Conservation (phyloP, 2,329 filamentous ascomycete species). For the Fusarium acutatum region DNA sequence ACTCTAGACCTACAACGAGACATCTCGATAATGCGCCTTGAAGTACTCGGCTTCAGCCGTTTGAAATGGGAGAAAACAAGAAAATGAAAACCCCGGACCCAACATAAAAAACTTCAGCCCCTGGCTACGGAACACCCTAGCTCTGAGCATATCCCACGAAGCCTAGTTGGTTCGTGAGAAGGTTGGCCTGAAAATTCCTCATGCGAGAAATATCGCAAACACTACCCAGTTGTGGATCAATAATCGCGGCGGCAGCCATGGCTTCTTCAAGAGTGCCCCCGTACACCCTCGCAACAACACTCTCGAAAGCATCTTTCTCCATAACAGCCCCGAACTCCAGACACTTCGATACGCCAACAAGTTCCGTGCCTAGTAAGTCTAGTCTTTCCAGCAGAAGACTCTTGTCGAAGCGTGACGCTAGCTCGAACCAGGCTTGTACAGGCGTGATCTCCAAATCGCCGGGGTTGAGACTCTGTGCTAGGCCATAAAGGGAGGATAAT, state of each 20-base stretch:
- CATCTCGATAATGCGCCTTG: neutral
- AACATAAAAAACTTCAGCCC: neutral
- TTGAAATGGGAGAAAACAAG: neutral
- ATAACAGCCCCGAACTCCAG: slow-evolving; percentile 59
- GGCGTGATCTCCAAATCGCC: slow-evolving; percentile 56
- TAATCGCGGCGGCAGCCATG: slow-evolving; percentile 15
- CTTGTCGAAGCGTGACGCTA: slow-evolving; percentile 53
- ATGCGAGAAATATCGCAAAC: slow-evolving; percentile 4
- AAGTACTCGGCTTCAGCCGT: neutral
- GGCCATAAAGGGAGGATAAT: slow-evolving; percentile 53
- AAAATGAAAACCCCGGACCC: neutral
- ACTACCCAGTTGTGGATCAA: neutral
- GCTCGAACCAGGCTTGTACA: slow-evolving; percentile 65
- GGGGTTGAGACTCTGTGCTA: slow-evolving; percentile 56
- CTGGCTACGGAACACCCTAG: neutral
- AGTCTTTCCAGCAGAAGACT: slow-evolving; percentile 50
- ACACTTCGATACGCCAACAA: slow-evolving; percentile 56
- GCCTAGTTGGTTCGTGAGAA: neutral
- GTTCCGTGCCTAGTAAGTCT: slow-evolving; percentile 50
- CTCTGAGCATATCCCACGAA: slow-evolving; percentile 20
- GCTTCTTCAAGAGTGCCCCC: slow-evolving; percentile 36
- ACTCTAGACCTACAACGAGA: neutral
- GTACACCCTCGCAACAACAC: slow-evolving; percentile 53
- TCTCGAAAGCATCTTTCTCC: slow-evolving; percentile 57
- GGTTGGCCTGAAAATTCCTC: neutral